Conservation (phyloP, 768 basidiomycete genomes). For the Rhizopogon roseolus region DNA sequence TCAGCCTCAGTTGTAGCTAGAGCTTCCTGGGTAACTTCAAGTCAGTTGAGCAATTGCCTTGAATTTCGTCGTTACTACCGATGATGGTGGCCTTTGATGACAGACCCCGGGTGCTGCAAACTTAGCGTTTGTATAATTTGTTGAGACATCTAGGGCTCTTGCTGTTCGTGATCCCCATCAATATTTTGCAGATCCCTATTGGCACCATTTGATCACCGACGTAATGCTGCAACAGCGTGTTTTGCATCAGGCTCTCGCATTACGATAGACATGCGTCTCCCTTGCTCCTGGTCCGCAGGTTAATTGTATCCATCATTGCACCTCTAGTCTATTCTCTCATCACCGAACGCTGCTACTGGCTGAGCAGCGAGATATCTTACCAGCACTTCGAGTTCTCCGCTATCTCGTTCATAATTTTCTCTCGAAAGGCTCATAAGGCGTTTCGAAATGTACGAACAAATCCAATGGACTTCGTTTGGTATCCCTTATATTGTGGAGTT, state of each 20-base stretch:
- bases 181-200: not conserved
- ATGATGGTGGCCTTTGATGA: too few relatives aligned
- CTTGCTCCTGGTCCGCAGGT: not conserved
- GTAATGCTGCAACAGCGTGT: constrained; percentile 1
- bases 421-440: not conserved
- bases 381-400: not conserved
- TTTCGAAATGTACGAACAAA: constrained; percentile 14
- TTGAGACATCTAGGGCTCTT: too few relatives aligned
- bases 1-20: too few relatives aligned
- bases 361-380: not conserved
- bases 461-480: constrained; percentile 26
- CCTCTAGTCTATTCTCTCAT: not conserved
- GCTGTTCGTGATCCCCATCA: too few relatives aligned
- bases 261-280: not conserved
- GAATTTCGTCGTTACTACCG: too few relatives aligned
- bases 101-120: too few relatives aligned
- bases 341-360: not conserved
- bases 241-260: not conserved
- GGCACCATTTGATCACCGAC: not conserved
- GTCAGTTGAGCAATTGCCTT: too few relatives aligned
- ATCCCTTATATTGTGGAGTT: constrained; percentile 26
- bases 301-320: not conserved
- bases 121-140: too few relatives aligned
- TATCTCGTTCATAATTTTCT: not conserved
- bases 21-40: too few relatives aligned